Base-by-base conservation (phyloP, 345 rosid species). In the Aegle marmelos region DNA sequence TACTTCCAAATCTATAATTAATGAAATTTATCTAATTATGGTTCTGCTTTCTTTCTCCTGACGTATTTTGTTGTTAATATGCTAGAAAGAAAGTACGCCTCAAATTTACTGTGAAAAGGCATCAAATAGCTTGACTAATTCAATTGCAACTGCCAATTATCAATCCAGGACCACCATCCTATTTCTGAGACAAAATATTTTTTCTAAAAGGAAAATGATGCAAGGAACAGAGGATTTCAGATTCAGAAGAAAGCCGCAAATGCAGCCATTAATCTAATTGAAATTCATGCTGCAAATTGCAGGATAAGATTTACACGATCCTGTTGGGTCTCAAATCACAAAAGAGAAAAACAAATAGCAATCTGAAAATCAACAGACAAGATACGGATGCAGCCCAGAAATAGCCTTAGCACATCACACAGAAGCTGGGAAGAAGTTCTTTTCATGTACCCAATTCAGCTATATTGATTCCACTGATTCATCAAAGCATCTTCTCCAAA, bases 391-490 rank as follows among this genome's bases (percentile, higher is more conserved):
- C 59, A 21, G 50, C 45, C 25, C 27, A 30, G 33, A 63, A 45
- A 59, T 34, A 63, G 30, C 50, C 48, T 10, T 48, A 30, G 27
- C 13, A 27, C 31, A 39, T 65, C 30, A 65, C 28, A 74, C 59
- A 74, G 77, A 63, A 22, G 65, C 30, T 7, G 13, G 14, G 33
- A 48, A 75, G 22, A 14, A 50, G 31, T 45, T 22, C 1, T 24
- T 45, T 48, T 28, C 70, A 31, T 13, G 45, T 31, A 62, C 68
- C 78, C 70, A 22, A 9, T 4, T 66, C 70, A 75, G 36, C 78
- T 75, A 36, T 56, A 24, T 66, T 19, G 7, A 34, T 66, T 76
- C 28, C 37, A 48, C 31, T 27, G 45, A 27, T 61, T 41, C 67
- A 61, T 60, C 48, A 21, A 30, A 45, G 16, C 31, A 75, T 31